Percentiles rank a stretch among this genome's conserved stretches.
These are phyloP conservation scores for Rhododendron williamsianum DNA, from an alignment of 148 eudicot species.

Conservation along the genomic window DNA sequence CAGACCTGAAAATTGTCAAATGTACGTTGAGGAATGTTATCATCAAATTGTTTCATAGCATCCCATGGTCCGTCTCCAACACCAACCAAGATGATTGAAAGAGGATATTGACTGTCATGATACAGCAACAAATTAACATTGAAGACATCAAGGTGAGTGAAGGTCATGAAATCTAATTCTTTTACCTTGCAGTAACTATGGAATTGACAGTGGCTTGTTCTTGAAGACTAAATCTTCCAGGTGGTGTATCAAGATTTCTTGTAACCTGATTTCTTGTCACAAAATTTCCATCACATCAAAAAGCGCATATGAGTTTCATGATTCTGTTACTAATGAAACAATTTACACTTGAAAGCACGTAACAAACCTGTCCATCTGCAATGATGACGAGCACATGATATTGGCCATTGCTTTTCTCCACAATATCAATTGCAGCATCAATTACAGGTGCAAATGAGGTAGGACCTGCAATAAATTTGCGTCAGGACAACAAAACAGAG, in stretches of 20 bases:
- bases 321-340: neutral
- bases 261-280: conserved; percentile 35
- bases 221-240: conserved; percentile 63
- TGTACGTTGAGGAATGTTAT: conserved; percentile 67
- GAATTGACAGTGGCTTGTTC: conserved; percentile 71
- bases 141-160: neutral
- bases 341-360: neutral
- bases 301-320: neutral
- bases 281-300: neutral
- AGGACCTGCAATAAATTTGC: conserved; percentile 43
- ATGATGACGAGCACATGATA: conserved; percentile 79
- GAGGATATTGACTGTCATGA: conserved; percentile 55
- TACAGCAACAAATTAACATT: neutral
- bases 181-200: conserved; percentile 71
- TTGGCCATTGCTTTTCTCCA: conserved; percentile 56
- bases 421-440: conserved; percentile 71
- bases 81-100: conserved; percentile 73
- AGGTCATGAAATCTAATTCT: neutral
- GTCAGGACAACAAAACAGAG: neutral
- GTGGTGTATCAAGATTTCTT: conserved; percentile 24
- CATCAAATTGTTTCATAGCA: conserved; percentile 70
- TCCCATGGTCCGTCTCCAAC: conserved; percentile 97
- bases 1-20: conserved; percentile 84
- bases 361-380: conserved; percentile 76
- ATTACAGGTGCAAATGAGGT: conserved; percentile 76